phyloP scores from a whole-genome alignment of 768 basidiomycete species.

The Daedaleopsis sinensis region DNA sequence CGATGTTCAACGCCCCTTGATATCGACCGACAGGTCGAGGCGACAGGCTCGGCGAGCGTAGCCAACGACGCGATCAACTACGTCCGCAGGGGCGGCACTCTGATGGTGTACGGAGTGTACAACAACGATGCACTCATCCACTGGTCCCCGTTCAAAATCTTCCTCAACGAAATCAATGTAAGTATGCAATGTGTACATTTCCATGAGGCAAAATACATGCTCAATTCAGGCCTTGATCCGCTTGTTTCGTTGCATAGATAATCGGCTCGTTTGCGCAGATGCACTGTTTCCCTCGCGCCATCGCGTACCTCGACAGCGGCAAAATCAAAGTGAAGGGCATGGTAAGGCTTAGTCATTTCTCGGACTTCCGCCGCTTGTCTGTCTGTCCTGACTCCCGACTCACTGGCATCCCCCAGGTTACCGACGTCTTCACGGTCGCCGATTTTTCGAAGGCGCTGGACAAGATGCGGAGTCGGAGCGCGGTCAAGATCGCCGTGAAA shows the following conservation, averaged over 20 bases:
- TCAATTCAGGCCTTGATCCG: background rate
- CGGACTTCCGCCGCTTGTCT: background rate
- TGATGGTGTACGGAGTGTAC: constrained; percentile 92
- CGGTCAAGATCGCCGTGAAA: constrained; percentile 56
- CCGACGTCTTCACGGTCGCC: constrained; percentile 57
- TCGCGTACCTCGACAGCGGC: constrained; percentile 86
- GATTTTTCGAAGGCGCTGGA: constrained; percentile 69
- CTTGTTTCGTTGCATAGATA: constrained; percentile 49
- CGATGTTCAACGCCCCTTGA: background rate
- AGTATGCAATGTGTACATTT: background rate
- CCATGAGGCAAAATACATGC: too few relatives aligned
- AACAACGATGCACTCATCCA: constrained; percentile 82
- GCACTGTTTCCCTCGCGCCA: constrained; percentile 88
- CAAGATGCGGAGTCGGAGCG: constrained; percentile 60
- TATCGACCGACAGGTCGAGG: constrained; percentile 46
- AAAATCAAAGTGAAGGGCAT: constrained; percentile 85
- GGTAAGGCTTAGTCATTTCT: constrained; percentile 41
- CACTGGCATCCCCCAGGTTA: constrained; percentile 40
- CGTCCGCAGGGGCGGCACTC: constrained; percentile 80
- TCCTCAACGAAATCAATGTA: constrained; percentile 70
- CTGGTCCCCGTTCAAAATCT: constrained; percentile 87
- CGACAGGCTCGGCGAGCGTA: constrained; percentile 82
- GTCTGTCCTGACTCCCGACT: background rate
- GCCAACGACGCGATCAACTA: constrained; percentile 91
- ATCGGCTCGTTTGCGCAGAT: constrained; percentile 91